Evolutionary conservation across 768 basidiomycete species (phyloP).

Genomic region (Phylloporus sp.): DNA sequence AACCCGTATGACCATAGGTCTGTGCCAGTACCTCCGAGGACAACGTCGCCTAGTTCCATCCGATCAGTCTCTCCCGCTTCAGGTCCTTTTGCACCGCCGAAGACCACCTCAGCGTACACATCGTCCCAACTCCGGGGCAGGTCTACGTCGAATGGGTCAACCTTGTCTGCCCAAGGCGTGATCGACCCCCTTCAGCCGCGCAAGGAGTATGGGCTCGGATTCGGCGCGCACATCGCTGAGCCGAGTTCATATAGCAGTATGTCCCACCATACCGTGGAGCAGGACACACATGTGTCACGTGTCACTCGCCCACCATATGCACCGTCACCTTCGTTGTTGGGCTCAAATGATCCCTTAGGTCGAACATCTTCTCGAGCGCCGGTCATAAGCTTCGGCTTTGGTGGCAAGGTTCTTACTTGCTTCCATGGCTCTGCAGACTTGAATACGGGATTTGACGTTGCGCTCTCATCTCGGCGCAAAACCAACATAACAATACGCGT

Average conservation of each 20-base stretch:
- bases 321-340: conserved; percentile 78
- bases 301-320: conserved; percentile 60
- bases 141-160: conserved; percentile 44
- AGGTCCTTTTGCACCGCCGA: conserved; percentile 37
- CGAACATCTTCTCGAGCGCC: conserved; percentile 71
- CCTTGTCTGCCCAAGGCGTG: conserved; percentile 30
- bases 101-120: conserved; percentile 13
- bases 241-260: conserved; percentile 14
- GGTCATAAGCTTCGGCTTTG: conserved; percentile 86
- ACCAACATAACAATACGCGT: conserved; percentile 64
- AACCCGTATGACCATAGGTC: conserved; percentile 20
- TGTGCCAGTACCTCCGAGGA: conserved; percentile 22
- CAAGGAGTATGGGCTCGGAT: conserved; percentile 26
- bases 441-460: conserved; percentile 73
- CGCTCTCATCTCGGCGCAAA: conserved; percentile 64
- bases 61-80: conserved; percentile 21
- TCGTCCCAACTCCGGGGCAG: conserved; percentile 31
- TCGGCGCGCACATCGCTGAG: conserved; percentile 16
- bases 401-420: conserved; percentile 85
- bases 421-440: conserved; percentile 70
- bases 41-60: conserved; percentile 28
- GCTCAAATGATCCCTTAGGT: conserved; percentile 76
- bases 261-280: conserved; percentile 17
- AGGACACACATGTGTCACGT: conserved; percentile 27
- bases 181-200: conserved; percentile 18